Conservation (phyloP, 2,329 filamentous ascomycete genomes). For the Sporothrix brunneoviolacea region DNA sequence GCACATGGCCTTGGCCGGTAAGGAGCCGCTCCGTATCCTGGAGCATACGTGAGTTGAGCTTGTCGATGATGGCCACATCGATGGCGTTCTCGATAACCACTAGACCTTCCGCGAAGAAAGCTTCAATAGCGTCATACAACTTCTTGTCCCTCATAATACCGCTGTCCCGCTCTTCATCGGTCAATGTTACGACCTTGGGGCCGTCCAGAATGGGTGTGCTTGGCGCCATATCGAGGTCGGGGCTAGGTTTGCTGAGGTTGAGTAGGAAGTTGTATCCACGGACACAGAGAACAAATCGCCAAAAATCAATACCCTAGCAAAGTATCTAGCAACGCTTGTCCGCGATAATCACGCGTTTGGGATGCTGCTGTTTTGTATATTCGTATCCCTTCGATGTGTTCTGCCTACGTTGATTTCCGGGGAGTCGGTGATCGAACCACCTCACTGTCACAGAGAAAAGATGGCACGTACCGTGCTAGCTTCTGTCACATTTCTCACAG, state of each 20-base stretch:
- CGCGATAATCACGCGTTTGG: too few species aligned
- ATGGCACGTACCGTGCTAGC: too few species aligned
- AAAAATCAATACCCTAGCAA: too few species aligned
- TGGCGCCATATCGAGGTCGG: conserved; percentile 5
- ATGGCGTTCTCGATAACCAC: conserved; percentile 24
- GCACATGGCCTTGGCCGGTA: conserved; percentile 16
- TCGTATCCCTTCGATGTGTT: too few species aligned
- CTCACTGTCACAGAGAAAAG: too few species aligned
- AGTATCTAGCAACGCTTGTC: too few species aligned
- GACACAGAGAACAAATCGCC: too few species aligned
- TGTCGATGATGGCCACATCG: conserved; percentile 23
- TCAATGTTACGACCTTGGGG: conserved; percentile 15
- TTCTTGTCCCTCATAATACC: conserved; percentile 22
- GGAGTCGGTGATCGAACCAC: too few species aligned
- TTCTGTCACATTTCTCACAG: too few species aligned
- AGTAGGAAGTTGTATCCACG: too few species aligned
- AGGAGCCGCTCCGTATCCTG: conserved; percentile 21
- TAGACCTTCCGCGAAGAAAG: conserved; percentile 22
- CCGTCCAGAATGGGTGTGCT: background rate
- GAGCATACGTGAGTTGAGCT: conserved; percentile 22
- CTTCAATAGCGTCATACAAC: conserved; percentile 23
- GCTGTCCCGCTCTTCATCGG: conserved; percentile 21
- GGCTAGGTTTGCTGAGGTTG: background rate
- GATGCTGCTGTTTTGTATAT: too few species aligned
- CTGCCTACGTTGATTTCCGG: too few species aligned